Percentiles rank a stretch among this genome's conserved stretches.
These are phyloP conservation scores for Coemansia sp. DNA, from an alignment of 192 early-diverging fungal species.

Conservation along the genomic window DNA sequence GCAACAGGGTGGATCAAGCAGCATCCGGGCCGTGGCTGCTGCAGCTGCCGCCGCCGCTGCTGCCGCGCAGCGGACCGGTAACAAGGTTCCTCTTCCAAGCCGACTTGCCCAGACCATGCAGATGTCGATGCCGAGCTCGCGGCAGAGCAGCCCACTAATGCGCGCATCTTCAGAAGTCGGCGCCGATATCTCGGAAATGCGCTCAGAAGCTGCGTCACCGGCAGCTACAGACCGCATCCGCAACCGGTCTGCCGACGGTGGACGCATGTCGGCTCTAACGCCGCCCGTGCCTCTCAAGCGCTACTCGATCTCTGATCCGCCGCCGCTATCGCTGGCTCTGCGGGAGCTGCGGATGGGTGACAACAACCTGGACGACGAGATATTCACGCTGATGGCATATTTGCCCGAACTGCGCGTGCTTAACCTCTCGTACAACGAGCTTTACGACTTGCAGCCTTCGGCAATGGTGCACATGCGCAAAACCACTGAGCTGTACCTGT, in stretches of 20 bases:
- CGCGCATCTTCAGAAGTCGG: conserved; percentile 33
- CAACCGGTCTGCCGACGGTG: conserved; percentile 44
- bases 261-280: conserved; percentile 19
- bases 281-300: conserved; percentile 33
- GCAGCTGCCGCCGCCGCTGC: conserved; percentile 54
- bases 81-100: conserved; percentile 19
- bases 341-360: conserved; percentile 72
- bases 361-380: conserved; percentile 78
- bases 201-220: background rate
- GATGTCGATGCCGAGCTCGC: conserved; percentile 30
- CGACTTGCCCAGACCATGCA: conserved; percentile 34
- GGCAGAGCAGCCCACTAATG: conserved; percentile 40
- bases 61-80: conserved; percentile 39
- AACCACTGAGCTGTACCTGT: conserved; percentile 75
- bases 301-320: conserved; percentile 56
- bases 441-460: conserved; percentile 78
- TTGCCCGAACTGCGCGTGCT: conserved; percentile 75
- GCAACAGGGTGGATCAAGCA: conserved; percentile 50
- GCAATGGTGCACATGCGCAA: conserved; percentile 68
- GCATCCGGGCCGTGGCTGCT: conserved; percentile 44
- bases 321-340: conserved; percentile 58
- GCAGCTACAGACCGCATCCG: conserved; percentile 21
- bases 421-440: conserved; percentile 77
- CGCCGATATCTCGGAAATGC: background rate
- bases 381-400: conserved; percentile 70